A percentile compares a stretch with the other conserved stretches of the same genome.
These are phyloP conservation scores for Spencermartinsiella europaea DNA, from an alignment of 805 yeast genomes.

Conservation along the genomic window DNA sequence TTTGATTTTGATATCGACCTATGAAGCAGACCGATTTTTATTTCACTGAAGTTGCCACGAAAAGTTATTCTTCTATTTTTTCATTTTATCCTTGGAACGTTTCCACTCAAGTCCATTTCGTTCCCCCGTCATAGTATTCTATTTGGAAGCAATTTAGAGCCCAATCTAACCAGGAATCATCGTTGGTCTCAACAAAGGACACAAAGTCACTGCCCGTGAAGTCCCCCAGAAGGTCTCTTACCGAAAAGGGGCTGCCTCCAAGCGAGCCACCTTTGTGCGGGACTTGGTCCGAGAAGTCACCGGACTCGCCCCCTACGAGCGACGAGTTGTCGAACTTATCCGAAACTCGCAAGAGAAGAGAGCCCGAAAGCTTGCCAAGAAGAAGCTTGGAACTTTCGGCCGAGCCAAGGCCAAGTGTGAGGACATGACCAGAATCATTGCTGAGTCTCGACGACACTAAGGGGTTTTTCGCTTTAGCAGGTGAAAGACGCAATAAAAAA, in stretches of 20 bases:
- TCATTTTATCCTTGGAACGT: no score
- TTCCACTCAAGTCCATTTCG: no score
- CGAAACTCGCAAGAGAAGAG: conserved; percentile 99
- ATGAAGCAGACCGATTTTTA: no score
- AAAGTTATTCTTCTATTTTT: no score
- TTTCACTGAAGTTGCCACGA: no score
- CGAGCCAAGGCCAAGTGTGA: conserved; percentile 99
- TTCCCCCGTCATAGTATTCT: no score
- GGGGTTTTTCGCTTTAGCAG: conserved; percentile 3
- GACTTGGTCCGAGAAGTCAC: conserved; percentile 93
- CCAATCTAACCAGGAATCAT: conserved; percentile 59
- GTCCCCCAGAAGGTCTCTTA: conserved; percentile 84
- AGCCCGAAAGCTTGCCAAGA: conserved; percentile 99
- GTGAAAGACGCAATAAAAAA: no score
- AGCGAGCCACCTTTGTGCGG: conserved; percentile 96
- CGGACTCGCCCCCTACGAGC: conserved; percentile 99
- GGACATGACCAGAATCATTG: conserved; percentile 93
- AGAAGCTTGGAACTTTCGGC: conserved; percentile 97
- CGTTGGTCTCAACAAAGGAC: conserved; percentile 99
- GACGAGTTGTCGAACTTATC: conserved; percentile 98
- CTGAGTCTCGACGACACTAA: conserved; percentile 70
- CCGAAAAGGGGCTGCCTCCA: conserved; percentile 95
- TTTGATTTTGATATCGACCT: no score
- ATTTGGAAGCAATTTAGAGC: no score
- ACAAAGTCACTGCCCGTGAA: conserved; percentile 83